These are phyloP conservation scores for Puccinia novopanici DNA, from an alignment of 1,284 basidiomycete species.

Conservation along the genomic window DNA sequence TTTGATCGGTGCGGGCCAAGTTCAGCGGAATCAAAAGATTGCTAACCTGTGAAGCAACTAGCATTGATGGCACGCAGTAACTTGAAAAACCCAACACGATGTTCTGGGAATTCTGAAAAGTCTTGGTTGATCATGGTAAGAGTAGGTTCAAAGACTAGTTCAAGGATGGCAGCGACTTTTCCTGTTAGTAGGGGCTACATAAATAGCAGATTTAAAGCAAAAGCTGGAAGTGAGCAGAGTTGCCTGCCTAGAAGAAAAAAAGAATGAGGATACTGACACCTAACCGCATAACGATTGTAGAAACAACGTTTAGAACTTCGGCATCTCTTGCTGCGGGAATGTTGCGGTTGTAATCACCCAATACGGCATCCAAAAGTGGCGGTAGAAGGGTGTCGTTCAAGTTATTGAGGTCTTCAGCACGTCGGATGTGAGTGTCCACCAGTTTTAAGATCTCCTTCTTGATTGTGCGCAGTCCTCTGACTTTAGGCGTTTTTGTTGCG, in stretches of 20 bases:
- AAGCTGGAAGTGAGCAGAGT: background rate
- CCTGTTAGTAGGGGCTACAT: conserved; percentile 73
- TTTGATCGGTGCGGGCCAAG: background rate
- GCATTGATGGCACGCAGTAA: conserved; percentile 88
- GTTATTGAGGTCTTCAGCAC: conserved; percentile 90
- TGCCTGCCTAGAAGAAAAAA: background rate
- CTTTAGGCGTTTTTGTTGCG: conserved; percentile 96
- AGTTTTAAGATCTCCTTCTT: conserved; percentile 96
- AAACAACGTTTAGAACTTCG: conserved; percentile 96
- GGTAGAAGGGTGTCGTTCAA: conserved; percentile 92
- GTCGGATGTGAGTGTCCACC: conserved; percentile 96
- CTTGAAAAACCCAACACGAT: conserved; percentile 96
- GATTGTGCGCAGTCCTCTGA: conserved; percentile 89
- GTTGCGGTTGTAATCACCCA: conserved; percentile 94
- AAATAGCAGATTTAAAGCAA: background rate
- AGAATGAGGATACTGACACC: conserved; percentile 60
- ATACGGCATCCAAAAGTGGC: conserved; percentile 90
- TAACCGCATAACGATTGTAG: conserved; percentile 85
- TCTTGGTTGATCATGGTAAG: conserved; percentile 99
- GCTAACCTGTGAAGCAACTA: conserved; percentile 68
- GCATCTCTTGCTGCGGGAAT: conserved; percentile 92
- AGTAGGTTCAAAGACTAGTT: conserved; percentile 96
- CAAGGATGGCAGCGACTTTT: conserved; percentile 93
- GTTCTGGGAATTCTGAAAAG: conserved; percentile 96
- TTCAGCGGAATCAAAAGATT: background rate